phyloP scores from a whole-genome alignment of 106 monocot genomes.

The Cymbidium sinense region DNA sequence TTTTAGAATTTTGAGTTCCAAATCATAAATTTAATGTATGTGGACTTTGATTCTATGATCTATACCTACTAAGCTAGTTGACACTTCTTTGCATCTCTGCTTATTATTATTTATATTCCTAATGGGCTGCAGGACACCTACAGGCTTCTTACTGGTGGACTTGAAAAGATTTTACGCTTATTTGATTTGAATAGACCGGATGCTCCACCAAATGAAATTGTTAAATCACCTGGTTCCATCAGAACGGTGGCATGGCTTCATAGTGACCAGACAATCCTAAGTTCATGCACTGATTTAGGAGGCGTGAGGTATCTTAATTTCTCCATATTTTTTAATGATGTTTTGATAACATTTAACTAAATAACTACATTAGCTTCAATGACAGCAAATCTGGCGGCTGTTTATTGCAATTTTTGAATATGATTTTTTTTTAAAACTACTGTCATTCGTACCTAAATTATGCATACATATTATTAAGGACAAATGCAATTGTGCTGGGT shows the following conservation, averaged over 20 bases:
- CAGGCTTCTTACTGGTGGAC: constrained; percentile 71
- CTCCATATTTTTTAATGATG: background rate
- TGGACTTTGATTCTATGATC: too few species aligned
- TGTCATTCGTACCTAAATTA: too few species aligned
- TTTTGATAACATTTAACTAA: background rate
- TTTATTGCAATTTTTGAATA: background rate
- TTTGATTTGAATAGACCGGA: constrained; percentile 84
- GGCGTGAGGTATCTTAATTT: constrained; percentile 60
- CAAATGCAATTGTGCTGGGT: background rate
- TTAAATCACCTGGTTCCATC: constrained; percentile 73
- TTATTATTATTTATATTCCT: background rate
- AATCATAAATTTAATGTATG: too few species aligned
- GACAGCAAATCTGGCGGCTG: background rate
- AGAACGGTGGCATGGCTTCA: constrained; percentile 93
- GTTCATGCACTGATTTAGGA: constrained; percentile 84
- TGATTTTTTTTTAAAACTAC: too few species aligned
- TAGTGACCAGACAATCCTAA: constrained; percentile 79
- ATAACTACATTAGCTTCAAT: background rate
- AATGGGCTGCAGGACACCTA: constrained; percentile 60
- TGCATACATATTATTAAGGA: too few species aligned
- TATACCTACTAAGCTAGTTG: too few species aligned
- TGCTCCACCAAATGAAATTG: constrained; percentile 79
- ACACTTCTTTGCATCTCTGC: too few species aligned
- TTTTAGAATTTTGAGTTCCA: background rate
- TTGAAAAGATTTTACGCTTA: constrained; percentile 85